Evolutionary conservation across 2,329 filamentous ascomycete species (phyloP).

Genomic region (Biscogniauxia sp.): DNA sequence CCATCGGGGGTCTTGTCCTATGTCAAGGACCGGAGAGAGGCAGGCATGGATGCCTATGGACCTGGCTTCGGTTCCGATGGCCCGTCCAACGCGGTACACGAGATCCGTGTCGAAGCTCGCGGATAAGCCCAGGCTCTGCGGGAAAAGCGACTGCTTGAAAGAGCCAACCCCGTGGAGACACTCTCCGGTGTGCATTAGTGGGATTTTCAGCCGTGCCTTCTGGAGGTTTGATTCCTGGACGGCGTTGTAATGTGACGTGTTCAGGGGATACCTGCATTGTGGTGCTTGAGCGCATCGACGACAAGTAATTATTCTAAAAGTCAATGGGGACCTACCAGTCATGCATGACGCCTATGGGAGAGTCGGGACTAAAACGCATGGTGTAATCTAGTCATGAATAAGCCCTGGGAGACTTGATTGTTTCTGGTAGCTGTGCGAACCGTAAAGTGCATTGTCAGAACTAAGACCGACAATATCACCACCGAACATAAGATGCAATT

Average conservation of each 20-base stretch:
- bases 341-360: slow-evolving; percentile 41
- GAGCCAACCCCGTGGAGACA: slow-evolving; percentile 44
- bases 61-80: slow-evolving; percentile 42
- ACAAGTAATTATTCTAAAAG: not conserved
- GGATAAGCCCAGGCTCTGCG: slow-evolving; percentile 40
- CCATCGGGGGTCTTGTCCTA: slow-evolving; percentile 44
- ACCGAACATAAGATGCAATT: slow-evolving; percentile 44
- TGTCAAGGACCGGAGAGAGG: slow-evolving; percentile 42
- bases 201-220: slow-evolving; percentile 38
- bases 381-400: slow-evolving; percentile 27
- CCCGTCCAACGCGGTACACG: slow-evolving; percentile 39
- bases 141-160: slow-evolving; percentile 45
- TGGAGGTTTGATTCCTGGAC: slow-evolving; percentile 38
- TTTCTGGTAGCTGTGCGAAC: slow-evolving; percentile 12
- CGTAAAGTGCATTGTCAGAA: slow-evolving; percentile 39
- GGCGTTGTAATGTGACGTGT: slow-evolving; percentile 41
- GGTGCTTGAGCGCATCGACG: not conserved
- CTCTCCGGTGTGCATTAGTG: slow-evolving; percentile 42
- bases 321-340: slow-evolving; percentile 32
- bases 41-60: slow-evolving; percentile 45
- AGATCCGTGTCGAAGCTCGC: slow-evolving; percentile 42
- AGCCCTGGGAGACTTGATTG: slow-evolving; percentile 4
- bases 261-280: slow-evolving; percentile 36
- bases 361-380: slow-evolving; percentile 36
- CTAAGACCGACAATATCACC: slow-evolving; percentile 40